phyloP scores from a whole-genome alignment of 768 basidiomycete species.

The Chiua virens region DNA sequence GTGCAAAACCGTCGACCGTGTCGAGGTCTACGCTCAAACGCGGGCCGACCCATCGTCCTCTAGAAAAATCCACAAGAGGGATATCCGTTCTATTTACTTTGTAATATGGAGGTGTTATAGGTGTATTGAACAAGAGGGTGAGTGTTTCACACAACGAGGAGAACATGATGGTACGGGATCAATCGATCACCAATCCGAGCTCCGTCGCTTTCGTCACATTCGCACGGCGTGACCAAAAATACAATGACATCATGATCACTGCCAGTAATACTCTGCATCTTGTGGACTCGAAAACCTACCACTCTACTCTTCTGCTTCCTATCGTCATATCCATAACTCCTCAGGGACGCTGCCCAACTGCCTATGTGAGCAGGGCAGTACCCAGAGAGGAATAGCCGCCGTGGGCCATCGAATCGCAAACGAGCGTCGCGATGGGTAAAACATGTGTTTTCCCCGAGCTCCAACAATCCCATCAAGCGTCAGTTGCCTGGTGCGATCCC shows the following conservation, averaged over 20 bases:
- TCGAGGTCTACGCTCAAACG: background rate
- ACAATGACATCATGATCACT: constrained; percentile 8
- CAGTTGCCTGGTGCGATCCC: background rate
- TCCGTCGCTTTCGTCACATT: background rate
- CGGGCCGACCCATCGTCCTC: background rate
- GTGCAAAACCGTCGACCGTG: constrained; percentile 1
- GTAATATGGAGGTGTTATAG: constrained; percentile 11
- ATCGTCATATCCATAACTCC: background rate
- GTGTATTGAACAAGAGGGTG: constrained; percentile 22
- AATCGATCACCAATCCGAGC: background rate
- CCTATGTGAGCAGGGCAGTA: background rate
- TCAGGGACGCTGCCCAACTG: background rate
- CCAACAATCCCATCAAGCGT: background rate
- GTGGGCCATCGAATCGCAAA: background rate
- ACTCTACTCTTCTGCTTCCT: background rate
- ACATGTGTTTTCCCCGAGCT: background rate
- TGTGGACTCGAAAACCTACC: background rate
- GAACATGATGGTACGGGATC: constrained; percentile 1
- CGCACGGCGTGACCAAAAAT: constrained; percentile 11
- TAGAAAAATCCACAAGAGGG: constrained; percentile 19
- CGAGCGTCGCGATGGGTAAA: background rate
- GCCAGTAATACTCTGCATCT: background rate
- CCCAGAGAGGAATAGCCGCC: background rate
- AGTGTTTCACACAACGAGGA: constrained; percentile 17
- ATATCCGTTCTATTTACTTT: constrained; percentile 6